Conservation (phyloP, 345 rosid species). For the Syzygium aromaticum region DNA sequence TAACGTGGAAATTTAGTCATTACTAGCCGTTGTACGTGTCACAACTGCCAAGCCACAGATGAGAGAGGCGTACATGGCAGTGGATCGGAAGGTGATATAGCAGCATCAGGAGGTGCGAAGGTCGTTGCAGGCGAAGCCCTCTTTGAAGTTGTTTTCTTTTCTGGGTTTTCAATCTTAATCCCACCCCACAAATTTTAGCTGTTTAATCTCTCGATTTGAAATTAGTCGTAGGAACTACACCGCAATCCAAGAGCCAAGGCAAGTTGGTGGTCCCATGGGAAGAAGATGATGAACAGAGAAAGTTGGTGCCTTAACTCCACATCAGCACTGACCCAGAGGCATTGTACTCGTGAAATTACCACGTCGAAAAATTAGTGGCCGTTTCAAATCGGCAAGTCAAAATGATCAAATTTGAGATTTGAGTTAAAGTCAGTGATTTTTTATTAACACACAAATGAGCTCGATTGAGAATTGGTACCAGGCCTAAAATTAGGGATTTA, state of each 20-base stretch:
- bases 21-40: not conserved
- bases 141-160: conserved; percentile 20
- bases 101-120: conserved; percentile 34
- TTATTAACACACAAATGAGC: not conserved
- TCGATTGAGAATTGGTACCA: not conserved
- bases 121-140: conserved; percentile 47
- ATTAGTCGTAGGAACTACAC: not conserved
- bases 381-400: not conserved
- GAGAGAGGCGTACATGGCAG: conserved; percentile 31
- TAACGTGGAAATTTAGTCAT: not conserved
- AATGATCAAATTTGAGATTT: not conserved
- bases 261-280: not conserved
- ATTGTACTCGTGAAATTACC: not conserved
- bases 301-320: not conserved
- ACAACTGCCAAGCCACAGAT: conserved; percentile 4
- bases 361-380: not conserved
- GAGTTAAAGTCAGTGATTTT: not conserved
- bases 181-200: not conserved
- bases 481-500: not conserved
- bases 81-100: conserved; percentile 67
- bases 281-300: not conserved
- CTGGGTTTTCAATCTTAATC: not conserved
- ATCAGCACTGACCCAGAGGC: not conserved
- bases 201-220: not conserved
- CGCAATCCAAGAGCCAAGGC: not conserved